phyloP scores from a whole-genome alignment of 768 basidiomycete genomes.

The Butyriboletus loyo region DNA sequence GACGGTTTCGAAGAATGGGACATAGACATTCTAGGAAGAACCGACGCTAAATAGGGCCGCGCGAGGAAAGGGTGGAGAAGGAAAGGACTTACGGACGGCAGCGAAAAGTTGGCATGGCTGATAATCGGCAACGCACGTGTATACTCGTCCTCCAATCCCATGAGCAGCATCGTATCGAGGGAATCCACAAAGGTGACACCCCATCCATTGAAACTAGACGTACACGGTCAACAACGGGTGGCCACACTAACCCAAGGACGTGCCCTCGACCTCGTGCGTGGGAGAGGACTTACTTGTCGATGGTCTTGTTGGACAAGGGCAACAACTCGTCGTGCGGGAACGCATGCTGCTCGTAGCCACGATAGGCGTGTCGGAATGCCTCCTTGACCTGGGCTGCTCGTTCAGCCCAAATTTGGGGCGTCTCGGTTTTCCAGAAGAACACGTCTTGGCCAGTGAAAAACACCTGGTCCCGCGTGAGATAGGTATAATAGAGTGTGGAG shows the following conservation, averaged over 20 bases:
- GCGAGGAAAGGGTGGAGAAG: not conserved
- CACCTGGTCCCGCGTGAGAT: not conserved
- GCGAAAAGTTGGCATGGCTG: slow-evolving; percentile 44
- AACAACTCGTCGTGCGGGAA: slow-evolving; percentile 60
- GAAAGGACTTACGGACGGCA: slow-evolving; percentile 36
- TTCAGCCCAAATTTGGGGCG: slow-evolving; percentile 42
- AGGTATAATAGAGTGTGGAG: slow-evolving; percentile 16
- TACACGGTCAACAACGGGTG: not conserved
- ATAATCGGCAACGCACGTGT: slow-evolving; percentile 54
- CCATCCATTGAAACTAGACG: slow-evolving; percentile 73
- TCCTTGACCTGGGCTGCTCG: slow-evolving; percentile 55
- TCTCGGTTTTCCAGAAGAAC: slow-evolving; percentile 1
- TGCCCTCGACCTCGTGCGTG: too few species aligned
- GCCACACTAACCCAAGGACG: not conserved
- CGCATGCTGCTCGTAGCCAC: slow-evolving; percentile 60
- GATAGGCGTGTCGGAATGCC: slow-evolving; percentile 66
- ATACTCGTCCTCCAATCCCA: slow-evolving; percentile 74
- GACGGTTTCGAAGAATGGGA: slow-evolving; percentile 77
- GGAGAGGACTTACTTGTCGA: slow-evolving; percentile 47
- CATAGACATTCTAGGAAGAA: slow-evolving; percentile 26
- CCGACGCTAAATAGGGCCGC: not conserved
- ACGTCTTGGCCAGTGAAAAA: not conserved
- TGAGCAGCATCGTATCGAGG: slow-evolving; percentile 80
- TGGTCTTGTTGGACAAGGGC: slow-evolving; percentile 45
- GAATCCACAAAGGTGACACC: slow-evolving; percentile 75